phyloP scores from a whole-genome alignment of 306 rosid genomes.

The Trichosanthes cucumerina region DNA sequence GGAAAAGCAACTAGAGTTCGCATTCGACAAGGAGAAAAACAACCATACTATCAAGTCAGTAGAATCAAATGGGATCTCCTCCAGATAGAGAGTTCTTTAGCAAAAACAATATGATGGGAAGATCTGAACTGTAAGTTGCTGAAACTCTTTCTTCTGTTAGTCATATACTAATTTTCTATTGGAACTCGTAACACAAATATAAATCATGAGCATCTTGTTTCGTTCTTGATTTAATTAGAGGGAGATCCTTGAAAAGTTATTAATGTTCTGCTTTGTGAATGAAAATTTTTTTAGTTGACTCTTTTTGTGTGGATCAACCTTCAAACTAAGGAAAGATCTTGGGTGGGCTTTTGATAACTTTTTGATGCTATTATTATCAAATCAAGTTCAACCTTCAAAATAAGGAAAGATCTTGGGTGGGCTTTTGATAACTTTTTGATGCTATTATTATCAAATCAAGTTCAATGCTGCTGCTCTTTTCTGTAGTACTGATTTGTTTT shows the following conservation, averaged over 20 bases:
- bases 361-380: neutral
- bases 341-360: neutral
- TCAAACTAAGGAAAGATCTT: neutral
- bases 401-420: neutral
- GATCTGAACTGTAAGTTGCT: neutral
- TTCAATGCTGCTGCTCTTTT: neutral
- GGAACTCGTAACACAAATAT: neutral
- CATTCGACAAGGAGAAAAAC: constrained; percentile 30
- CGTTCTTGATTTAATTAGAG: neutral
- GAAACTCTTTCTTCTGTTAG: neutral
- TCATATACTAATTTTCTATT: neutral
- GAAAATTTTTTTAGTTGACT: neutral
- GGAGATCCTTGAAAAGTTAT: neutral
- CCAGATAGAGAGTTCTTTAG: neutral
- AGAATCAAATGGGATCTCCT: neutral
- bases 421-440: neutral
- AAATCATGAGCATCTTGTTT: neutral
- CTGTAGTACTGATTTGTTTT: neutral
- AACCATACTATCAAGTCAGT: neutral
- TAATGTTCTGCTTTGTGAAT: neutral
- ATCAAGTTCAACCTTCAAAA: neutral
- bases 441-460: neutral
- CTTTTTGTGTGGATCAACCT: neutral
- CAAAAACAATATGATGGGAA: neutral
- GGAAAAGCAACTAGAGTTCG: constrained; percentile 83